Conservation (phyloP, 108 stramenopile genomes). For the Pelagomonas calceolata region DNA sequence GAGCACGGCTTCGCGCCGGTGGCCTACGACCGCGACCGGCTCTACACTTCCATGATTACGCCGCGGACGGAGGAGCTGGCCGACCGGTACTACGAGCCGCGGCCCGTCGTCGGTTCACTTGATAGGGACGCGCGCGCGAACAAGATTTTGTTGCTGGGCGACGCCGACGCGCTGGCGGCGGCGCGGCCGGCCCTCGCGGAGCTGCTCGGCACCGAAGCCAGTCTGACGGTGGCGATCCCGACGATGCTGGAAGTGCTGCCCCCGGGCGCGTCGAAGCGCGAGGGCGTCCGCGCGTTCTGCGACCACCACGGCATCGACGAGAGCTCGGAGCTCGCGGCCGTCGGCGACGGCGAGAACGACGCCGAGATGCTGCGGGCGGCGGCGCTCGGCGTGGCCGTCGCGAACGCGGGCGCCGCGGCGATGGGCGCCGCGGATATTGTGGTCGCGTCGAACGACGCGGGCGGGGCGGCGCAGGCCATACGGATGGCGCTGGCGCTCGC, state of each 20-base stretch:
- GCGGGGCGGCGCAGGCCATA: conserved; percentile 78
- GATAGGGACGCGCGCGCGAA: conserved; percentile 40
- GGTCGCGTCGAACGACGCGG: conserved; percentile 64
- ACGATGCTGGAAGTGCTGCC: conserved; percentile 83
- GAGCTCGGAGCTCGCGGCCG: conserved; percentile 48
- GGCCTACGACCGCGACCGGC: conserved; percentile 70
- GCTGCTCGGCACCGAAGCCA: neutral
- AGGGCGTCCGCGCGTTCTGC: conserved; percentile 67
- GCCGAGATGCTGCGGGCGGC: conserved; percentile 63
- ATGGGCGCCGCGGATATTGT: conserved; percentile 63
- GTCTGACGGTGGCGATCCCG: conserved; percentile 64
- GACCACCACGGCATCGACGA: conserved; percentile 58
- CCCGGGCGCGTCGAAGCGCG: conserved; percentile 66
- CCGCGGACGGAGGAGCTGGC: conserved; percentile 45
- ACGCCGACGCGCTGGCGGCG: conserved; percentile 47
- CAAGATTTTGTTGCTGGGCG: conserved; percentile 62
- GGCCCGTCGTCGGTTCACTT: conserved; percentile 20
- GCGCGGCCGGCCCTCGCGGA: conserved; percentile 36
- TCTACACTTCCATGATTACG: conserved; percentile 51
- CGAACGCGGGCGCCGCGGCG: conserved; percentile 62
- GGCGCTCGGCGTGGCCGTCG: conserved; percentile 65
- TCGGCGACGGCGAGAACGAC: conserved; percentile 92
- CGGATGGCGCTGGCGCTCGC: neutral
- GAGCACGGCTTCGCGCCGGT: conserved; percentile 51
- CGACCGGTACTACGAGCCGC: conserved; percentile 66